phyloP scores from a whole-genome alignment of 495 filamentous ascomycete genomes.

The Penicillium simplicissimum region DNA sequence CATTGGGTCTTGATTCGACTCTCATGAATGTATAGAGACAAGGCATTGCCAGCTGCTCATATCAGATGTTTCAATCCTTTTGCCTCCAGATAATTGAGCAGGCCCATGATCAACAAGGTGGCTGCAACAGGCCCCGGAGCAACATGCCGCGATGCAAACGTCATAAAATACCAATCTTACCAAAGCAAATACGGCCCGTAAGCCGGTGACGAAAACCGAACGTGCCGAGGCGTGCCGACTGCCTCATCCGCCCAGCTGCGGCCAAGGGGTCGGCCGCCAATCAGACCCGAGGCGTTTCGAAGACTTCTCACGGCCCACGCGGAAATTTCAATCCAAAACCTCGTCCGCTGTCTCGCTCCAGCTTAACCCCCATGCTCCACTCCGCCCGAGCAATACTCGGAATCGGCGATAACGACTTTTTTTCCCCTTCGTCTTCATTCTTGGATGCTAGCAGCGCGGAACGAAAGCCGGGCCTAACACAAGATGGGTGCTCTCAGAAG shows the following conservation, averaged over 20 bases:
- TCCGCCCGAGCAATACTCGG: slow-evolving; percentile 37
- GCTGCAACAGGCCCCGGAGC: slow-evolving; percentile 7
- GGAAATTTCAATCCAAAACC: slow-evolving; percentile 30
- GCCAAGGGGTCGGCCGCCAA: slow-evolving; percentile 42
- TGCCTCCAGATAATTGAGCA: not conserved
- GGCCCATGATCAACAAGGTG: not conserved
- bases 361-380: slow-evolving; percentile 34
- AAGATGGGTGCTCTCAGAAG: slow-evolving; percentile 58
- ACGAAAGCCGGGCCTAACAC: slow-evolving; percentile 29
- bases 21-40: not conserved
- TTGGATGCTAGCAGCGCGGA: slow-evolving; percentile 10
- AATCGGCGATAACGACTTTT: slow-evolving; percentile 44
- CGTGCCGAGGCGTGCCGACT: slow-evolving; percentile 59
- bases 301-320: slow-evolving; percentile 32
- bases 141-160: slow-evolving; percentile 34
- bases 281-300: slow-evolving; percentile 33
- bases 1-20: not conserved
- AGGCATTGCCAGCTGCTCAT: not conserved
- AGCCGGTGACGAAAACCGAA: slow-evolving; percentile 38
- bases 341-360: slow-evolving; percentile 13
- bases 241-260: slow-evolving; percentile 53
- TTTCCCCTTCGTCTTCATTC: slow-evolving; percentile 21
- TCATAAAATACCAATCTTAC: slow-evolving; percentile 40
- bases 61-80: not conserved
- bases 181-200: slow-evolving; percentile 10